Percentiles rank a stretch among this genome's conserved stretches.
Conservation (phyloP, 768 basidiomycete genomes). For the Podaxis sp. region DNA sequence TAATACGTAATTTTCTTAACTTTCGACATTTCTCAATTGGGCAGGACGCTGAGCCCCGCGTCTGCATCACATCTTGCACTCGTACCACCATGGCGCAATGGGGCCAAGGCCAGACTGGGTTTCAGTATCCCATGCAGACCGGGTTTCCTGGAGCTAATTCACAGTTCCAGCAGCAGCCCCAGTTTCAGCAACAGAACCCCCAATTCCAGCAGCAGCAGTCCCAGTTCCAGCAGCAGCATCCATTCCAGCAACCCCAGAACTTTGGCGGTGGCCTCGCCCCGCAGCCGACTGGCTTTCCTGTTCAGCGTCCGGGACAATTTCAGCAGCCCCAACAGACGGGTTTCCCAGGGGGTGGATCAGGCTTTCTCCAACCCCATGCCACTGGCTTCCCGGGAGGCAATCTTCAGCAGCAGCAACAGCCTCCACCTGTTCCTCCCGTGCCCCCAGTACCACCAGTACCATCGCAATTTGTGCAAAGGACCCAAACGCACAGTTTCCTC, state of each 20-base stretch:
- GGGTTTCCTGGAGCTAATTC: constrained; percentile 46
- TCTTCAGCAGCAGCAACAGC: constrained; percentile 40
- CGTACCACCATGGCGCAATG: constrained; percentile 69
- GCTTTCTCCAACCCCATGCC: constrained; percentile 46
- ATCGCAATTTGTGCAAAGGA: constrained; percentile 34
- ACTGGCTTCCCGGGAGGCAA: constrained; percentile 44
- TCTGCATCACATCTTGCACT: constrained; percentile 15
- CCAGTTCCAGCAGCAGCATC: constrained; percentile 29
- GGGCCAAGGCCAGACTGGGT: constrained; percentile 62
- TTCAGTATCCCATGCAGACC: constrained; percentile 72
- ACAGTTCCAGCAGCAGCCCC: constrained; percentile 39
- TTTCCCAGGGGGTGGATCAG: constrained; percentile 34
- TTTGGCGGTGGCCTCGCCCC: constrained; percentile 42
- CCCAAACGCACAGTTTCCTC: constrained; percentile 9
- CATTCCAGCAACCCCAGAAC: constrained; percentile 30
- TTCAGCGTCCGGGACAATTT: constrained; percentile 36
- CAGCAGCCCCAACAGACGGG: constrained; percentile 63
- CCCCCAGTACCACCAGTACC: constrained; percentile 67
- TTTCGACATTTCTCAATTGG: constrained; percentile 6
- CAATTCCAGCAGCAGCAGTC: constrained; percentile 23
- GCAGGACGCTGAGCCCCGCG: neutral
- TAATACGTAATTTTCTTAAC: constrained; percentile 9
- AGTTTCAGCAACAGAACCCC: constrained; percentile 31
- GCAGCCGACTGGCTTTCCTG: constrained; percentile 60
- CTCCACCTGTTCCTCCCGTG: constrained; percentile 55